phyloP scores from a whole-genome alignment of 1,284 basidiomycete genomes.

The Coriolopsis trogii region DNA sequence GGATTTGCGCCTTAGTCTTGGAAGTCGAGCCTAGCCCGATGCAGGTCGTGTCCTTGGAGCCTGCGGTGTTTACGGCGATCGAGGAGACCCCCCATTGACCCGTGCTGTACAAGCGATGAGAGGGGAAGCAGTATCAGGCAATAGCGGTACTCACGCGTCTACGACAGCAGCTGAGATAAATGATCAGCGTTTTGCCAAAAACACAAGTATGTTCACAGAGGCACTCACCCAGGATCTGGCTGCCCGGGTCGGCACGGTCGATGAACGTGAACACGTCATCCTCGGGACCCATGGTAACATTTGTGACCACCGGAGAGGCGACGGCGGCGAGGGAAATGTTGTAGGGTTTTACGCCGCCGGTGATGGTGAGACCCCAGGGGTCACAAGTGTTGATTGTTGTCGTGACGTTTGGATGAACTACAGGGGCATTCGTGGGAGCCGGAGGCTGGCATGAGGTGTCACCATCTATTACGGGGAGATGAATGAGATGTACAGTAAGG shows the following conservation, averaged over 20 bases:
- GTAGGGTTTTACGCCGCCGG: slow-evolving; percentile 51
- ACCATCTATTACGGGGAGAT: slow-evolving; percentile 29
- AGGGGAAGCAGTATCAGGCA: not conserved
- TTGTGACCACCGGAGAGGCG: slow-evolving; percentile 44
- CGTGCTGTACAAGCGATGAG: slow-evolving; percentile 16
- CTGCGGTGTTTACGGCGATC: slow-evolving; percentile 21
- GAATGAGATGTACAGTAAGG: slow-evolving; percentile 4
- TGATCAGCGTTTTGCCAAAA: not conserved
- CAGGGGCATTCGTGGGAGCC: slow-evolving; percentile 24
- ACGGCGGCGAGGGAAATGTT: slow-evolving; percentile 44
- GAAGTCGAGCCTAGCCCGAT: slow-evolving; percentile 22
- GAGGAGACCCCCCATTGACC: slow-evolving; percentile 32
- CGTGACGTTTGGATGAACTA: slow-evolving; percentile 46
- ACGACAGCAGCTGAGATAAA: slow-evolving; percentile 25
- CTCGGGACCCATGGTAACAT: slow-evolving; percentile 42
- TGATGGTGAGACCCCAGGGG: slow-evolving; percentile 48
- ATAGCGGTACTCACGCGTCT: slow-evolving; percentile 24
- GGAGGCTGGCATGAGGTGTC: slow-evolving; percentile 42
- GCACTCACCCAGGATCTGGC: slow-evolving; percentile 45
- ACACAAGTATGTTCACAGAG: not conserved
- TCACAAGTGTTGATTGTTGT: slow-evolving; percentile 46
- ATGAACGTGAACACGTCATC: slow-evolving; percentile 51
- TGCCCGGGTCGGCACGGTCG: slow-evolving; percentile 45
- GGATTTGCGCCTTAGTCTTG: slow-evolving; percentile 19
- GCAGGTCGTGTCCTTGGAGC: slow-evolving; percentile 23